Percentiles rank a stretch among this genome's conserved stretches.
phyloP scores from a whole-genome alignment of 2,329 filamentous ascomycete species.

The Sphaerulina musiva region DNA sequence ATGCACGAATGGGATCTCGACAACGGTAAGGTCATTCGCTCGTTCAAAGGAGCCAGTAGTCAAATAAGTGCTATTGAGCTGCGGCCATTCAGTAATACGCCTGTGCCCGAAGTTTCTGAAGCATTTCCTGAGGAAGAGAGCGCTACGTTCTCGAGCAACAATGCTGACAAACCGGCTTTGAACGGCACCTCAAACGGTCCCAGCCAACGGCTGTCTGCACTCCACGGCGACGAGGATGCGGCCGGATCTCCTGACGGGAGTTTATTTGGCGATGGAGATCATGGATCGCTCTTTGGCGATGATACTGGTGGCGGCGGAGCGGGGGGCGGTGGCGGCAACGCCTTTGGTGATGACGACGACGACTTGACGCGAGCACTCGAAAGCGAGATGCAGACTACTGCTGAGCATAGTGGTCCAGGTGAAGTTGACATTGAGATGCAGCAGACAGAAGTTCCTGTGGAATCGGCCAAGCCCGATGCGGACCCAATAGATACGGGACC shows the following conservation, averaged over 20 bases:
- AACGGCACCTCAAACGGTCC: slow-evolving; percentile 47
- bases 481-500: slow-evolving; percentile 1
- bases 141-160: slow-evolving; percentile 72
- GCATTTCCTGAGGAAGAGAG: slow-evolving; percentile 54
- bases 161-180: slow-evolving; percentile 50
- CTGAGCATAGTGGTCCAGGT: slow-evolving; percentile 31
- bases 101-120: slow-evolving; percentile 64
- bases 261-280: slow-evolving; percentile 72
- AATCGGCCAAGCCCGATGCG: slow-evolving; percentile 18
- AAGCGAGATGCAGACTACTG: slow-evolving; percentile 38
- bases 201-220: slow-evolving; percentile 17
- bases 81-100: slow-evolving; percentile 66
- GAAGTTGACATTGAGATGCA: slow-evolving; percentile 39
- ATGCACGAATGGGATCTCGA: slow-evolving; percentile 94
- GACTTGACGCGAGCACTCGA: slow-evolving; percentile 72
- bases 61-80: slow-evolving; percentile 88
- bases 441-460: slow-evolving; percentile 40
- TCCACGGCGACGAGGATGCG: slow-evolving; percentile 49
- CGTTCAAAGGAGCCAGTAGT: slow-evolving; percentile 68
- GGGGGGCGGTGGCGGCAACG: slow-evolving; percentile 45
- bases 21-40: slow-evolving; percentile 67
- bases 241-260: slow-evolving; percentile 66
- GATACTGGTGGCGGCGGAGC: slow-evolving; percentile 46
- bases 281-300: slow-evolving; percentile 72
- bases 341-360: slow-evolving; percentile 77